Evolutionary conservation across 2,329 filamentous ascomycete genomes (phyloP), one percentile per base, ranked within the genome.

Genomic region (Clonostachys sp.): DNA sequence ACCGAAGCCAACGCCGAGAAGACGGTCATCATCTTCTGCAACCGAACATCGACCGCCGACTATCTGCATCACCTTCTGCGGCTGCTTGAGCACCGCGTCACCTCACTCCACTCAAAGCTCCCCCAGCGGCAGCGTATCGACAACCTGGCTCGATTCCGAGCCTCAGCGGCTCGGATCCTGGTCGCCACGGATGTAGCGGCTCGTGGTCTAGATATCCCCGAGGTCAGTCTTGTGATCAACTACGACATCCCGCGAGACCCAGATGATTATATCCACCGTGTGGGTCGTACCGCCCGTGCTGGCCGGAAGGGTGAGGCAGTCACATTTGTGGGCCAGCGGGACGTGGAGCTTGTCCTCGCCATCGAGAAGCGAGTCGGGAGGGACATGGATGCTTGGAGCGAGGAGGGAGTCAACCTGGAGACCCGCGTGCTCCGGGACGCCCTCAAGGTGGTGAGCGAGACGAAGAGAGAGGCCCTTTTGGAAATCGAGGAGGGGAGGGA

Each of bases 201-300:
- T 17, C 82, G 94, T 65, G 94, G 94, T 76, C 80, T 99, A 5
- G 94, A 99, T 70, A 96, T 99, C 51, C 92, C 92, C 2, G 88
- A 91, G 55, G 92, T 97, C 7, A 86, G 81, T 47, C 70, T 97
- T 14, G 94, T 99, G 3, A 73, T 99, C 61, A 97, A 99, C 68
- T 99, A 91, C 67, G 94, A 99, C 62, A 83, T 99, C 1, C 94
- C 94, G 0, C 84, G 92, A n/a, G 90, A 96, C 61, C 90, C 92
- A 4, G 91, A 96, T 64, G 92, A 96, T 67, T 99, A 99, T 65
- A 94, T 99, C 55, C 94, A 99, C 71, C 84, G 94, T 12, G 92
- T 96, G 45, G 94, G 94, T 64, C 86, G 94, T 68, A 99, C 94
- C 12, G 94, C 94, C 5, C 85, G 94, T 79, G 94, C 94, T 0